Base-by-base conservation (phyloP, 1,284 basidiomycete species). In the Austroboletus novae-zelandiae region DNA sequence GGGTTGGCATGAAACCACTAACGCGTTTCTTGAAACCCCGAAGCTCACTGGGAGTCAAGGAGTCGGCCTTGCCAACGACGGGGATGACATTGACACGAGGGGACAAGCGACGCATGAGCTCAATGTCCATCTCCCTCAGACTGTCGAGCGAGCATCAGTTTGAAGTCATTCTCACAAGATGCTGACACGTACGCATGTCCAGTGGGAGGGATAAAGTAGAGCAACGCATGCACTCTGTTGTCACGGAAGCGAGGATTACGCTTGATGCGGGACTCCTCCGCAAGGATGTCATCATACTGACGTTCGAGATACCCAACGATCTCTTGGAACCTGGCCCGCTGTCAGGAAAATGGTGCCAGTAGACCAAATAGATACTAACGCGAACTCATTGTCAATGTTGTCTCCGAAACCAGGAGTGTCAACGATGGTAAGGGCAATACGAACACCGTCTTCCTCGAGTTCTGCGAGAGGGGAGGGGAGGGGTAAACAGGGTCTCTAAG, bases 201-300 rank as follows among this genome's bases (percentile, higher is more conserved):
- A 37, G 86, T 90, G 9, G 97, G 97, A 52, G 94, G 86, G 75
- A 99, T 98, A 71, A 99, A 99, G 79, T 99, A 99, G 53, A 99
- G 83, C 47, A 99, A 78, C 15, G 94, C 95, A 64, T 99, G 97
- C 13, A 95, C 83, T 58, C 94, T 82, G 78, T 98, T 98, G 75
- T 99, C 97, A 68, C 94, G 86, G 84, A 98, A 99, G 57, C 97
- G 89, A 23, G 96, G 95, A 76, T 98, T 98, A 81, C 97, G 96
- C 78, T 98, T 99, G 78, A 99, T 99, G 66, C 97, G 86, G 56
- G 93, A 96, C 76, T 99, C 97, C 71, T 99, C 96, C 10, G 96
- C 94, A 56, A 99, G 80, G 70, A 99, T 98, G 65, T 99, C 96
- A 61, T 99, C 97, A 75, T 99, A 99, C 84, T 99, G 96, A 55